phyloP scores from a whole-genome alignment of 2,329 filamentous ascomycete species.

The Hymenotorrendiella dingleyae region DNA sequence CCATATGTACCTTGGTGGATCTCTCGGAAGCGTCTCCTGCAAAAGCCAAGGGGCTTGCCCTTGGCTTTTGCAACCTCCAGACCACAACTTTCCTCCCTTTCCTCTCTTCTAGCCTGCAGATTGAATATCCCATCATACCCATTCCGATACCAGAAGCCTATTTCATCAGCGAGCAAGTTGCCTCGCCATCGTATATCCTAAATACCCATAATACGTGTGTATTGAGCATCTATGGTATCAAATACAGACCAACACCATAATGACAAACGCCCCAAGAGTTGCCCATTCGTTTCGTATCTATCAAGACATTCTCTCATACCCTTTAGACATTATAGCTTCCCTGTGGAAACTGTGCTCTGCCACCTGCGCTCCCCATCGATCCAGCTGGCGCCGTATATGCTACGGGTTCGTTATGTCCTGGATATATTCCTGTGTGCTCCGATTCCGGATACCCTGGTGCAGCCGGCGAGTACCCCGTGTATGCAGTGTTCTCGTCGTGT shows the following conservation, averaged over 20 bases:
- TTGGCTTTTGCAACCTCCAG: too few species aligned
- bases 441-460: slow-evolving; percentile 32
- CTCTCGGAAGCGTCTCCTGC: too few species aligned
- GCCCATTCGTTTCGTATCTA: not conserved
- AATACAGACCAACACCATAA: slow-evolving; percentile 3
- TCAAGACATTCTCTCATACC: not conserved
- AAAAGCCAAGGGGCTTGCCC: too few species aligned
- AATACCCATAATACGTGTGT: too few species aligned
- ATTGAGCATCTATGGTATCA: slow-evolving; percentile 9
- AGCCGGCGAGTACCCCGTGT: slow-evolving; percentile 37
- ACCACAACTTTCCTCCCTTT: too few species aligned
- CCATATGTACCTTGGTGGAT: too few species aligned
- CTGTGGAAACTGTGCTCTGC: slow-evolving; percentile 43
- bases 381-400: not conserved
- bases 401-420: not conserved
- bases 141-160: not conserved
- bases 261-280: slow-evolving; percentile 9
- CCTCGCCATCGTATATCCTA: not conserved
- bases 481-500: slow-evolving; percentile 36
- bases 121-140: too few species aligned
- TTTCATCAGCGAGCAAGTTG: not conserved
- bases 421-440: not conserved
- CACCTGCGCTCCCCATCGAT: slow-evolving; percentile 8
- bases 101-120: not conserved
- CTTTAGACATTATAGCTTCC: slow-evolving; percentile 42